Evolutionary conservation across 2,329 filamentous ascomycete species (phyloP).

Genomic region (Escovopsis sp.): DNA sequence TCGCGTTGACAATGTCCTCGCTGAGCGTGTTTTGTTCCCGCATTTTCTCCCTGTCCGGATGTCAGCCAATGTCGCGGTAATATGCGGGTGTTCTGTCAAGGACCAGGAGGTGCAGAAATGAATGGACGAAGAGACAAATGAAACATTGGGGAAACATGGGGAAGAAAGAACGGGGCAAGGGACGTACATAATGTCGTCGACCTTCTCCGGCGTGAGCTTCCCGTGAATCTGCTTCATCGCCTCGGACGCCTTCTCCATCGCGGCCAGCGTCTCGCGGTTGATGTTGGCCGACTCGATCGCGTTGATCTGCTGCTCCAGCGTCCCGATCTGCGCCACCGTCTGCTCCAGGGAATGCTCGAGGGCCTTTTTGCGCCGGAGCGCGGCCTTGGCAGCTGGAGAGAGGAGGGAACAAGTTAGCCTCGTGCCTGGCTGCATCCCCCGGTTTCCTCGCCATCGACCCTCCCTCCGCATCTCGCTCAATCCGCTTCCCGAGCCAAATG

Average conservation of each 20-base stretch:
- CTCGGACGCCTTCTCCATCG: constrained; percentile 79
- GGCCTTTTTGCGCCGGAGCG: constrained; percentile 84
- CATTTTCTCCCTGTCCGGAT: constrained; percentile 59
- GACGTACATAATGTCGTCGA: constrained; percentile 84
- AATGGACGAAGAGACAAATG: too few relatives aligned
- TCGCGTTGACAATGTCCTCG: constrained; percentile 80
- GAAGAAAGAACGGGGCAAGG: background rate
- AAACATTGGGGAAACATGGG: too few relatives aligned
- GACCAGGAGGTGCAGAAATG: too few relatives aligned
- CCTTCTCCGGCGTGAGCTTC: constrained; percentile 81
- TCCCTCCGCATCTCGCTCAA: too few relatives aligned
- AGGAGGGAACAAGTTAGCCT: constrained; percentile 13
- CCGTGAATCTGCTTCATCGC: constrained; percentile 92
- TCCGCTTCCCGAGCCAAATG: too few relatives aligned
- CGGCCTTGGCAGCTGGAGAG: constrained; percentile 88
- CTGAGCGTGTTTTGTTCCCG: constrained; percentile 85
- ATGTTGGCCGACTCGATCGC: constrained; percentile 97
- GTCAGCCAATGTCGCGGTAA: constrained; percentile 16
- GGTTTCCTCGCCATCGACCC: too few relatives aligned
- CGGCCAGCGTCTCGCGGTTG: constrained; percentile 87
- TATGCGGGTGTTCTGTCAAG: too few relatives aligned
- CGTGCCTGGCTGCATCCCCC: too few relatives aligned
- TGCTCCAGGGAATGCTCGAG: constrained; percentile 87
- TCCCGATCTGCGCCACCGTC: constrained; percentile 76
- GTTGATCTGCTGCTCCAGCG: constrained; percentile 89